Evolutionary conservation across 306 rosid species (phyloP), one percentile per base, ranked within the genome.

Genomic region (Luffa aegyptiaca): DNA sequence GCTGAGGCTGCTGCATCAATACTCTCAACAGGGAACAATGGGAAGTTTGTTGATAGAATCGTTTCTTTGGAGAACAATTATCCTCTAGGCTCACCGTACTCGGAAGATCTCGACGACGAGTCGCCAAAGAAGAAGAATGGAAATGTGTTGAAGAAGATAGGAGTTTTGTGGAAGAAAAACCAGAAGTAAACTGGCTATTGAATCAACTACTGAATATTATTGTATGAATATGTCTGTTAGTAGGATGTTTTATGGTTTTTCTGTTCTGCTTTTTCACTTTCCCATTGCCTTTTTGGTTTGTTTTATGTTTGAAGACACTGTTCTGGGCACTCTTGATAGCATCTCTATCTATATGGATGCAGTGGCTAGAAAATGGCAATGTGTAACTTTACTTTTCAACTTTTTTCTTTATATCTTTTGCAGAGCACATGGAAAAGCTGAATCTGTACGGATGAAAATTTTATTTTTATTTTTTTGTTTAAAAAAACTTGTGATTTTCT

Each of bases 1-100:
- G 98, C 98, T 0, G 97, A 94, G 88, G 98, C 96, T 16, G 98
- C 97, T 3, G 93, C 98, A 18, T 77, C 96, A 10, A 90, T 94
- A 85, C 78, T 94, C 62, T 84, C 96, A 6, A 51, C 90, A 0
- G 96, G 92, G 36, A 88, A 94, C 85, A 90, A 87, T 45, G 94
- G 96, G 20, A 94, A 94, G 61, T 51, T 81, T 65, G 87, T 86
- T 3, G 97, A 86, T 61, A 86, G 84, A 86, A 86, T 86, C 0
- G 80, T 87, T n/a, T 83, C 92, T 36, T 87, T 81, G 44, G 97
- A 90, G 73, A 83, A 66, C 84, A 85, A 85, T 87, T 89, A 84
- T 75, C 86, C 94, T 3, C n/a, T 91, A 84, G 88, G 78, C 79
- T 92, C 96, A 2, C 94, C 94, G 51, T 90, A 87, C 56, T 89